Percentiles rank a stretch among this genome's conserved stretches.
These are phyloP conservation scores for Arachnopeziza araneosa DNA, from an alignment of 2,329 filamentous ascomycete species.

Conservation along the genomic window DNA sequence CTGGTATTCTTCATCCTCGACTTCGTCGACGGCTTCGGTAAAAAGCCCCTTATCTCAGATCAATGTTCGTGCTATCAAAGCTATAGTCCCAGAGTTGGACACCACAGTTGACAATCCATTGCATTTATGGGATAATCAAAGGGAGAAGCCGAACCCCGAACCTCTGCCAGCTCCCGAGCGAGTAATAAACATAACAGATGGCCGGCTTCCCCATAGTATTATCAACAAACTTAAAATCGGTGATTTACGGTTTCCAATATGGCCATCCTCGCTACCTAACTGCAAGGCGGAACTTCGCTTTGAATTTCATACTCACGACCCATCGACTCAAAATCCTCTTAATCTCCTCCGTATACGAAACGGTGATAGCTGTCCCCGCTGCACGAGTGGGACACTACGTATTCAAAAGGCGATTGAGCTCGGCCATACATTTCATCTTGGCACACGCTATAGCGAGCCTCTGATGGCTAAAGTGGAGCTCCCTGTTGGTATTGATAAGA, in stretches of 20 bases:
- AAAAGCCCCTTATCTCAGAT: constrained; percentile 32
- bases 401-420: constrained; percentile 77
- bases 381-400: constrained; percentile 54
- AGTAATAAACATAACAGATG: constrained; percentile 36
- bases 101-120: constrained; percentile 57
- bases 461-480: constrained; percentile 58
- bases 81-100: constrained; percentile 62
- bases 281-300: constrained; percentile 1
- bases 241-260: constrained; percentile 16
- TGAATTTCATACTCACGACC: constrained; percentile 22
- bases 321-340: constrained; percentile 39
- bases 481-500: constrained; percentile 26
- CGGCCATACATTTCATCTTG: constrained; percentile 91
- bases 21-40: not conserved
- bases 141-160: not conserved
- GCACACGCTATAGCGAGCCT: constrained; percentile 77
- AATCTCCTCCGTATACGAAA: constrained; percentile 60
- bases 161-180: constrained; percentile 1
- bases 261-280: constrained; percentile 8
- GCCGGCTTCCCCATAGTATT: constrained; percentile 21
- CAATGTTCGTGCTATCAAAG: constrained; percentile 62
- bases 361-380: constrained; percentile 70
- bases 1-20: constrained; percentile 37
- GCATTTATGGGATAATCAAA: not conserved
- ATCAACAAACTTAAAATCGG: constrained; percentile 2